phyloP scores from a whole-genome alignment of 176 grass and related monocot genomes.

The Rhynchospora tenuis region DNA sequence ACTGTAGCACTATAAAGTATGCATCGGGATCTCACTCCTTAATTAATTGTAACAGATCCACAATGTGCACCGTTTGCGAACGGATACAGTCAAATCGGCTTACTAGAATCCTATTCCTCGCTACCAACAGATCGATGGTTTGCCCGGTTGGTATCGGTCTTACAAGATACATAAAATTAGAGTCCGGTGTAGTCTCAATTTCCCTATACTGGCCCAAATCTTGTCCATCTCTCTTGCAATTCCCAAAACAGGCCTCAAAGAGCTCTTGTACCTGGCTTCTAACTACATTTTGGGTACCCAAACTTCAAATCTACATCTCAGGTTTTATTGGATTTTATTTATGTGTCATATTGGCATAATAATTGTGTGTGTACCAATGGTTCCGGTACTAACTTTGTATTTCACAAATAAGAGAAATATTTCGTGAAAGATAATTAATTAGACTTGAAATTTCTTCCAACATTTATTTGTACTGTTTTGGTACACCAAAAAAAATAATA shows the following conservation, averaged over 20 bases:
- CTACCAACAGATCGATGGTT: too few relatives aligned
- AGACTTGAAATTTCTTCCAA: not conserved
- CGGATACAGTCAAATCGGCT: too few relatives aligned
- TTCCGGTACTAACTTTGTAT: not conserved
- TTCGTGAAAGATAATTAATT: not conserved
- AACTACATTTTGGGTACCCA: not conserved
- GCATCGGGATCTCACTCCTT: too few relatives aligned
- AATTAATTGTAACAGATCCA: too few relatives aligned
- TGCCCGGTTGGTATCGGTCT: too few relatives aligned
- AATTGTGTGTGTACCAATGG: not conserved
- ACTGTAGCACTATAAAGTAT: too few relatives aligned
- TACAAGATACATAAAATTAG: too few relatives aligned
- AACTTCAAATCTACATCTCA: not conserved
- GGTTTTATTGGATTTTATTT: not conserved
- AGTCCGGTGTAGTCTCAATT: too few relatives aligned
- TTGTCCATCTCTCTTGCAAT: too few relatives aligned
- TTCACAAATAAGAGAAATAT: not conserved
- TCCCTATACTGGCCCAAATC: too few relatives aligned
- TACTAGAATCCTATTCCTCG: too few relatives aligned
- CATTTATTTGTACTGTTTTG: slow-evolving; percentile 15
- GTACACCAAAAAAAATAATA: not conserved
- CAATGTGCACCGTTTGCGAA: too few relatives aligned
- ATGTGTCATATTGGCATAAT: not conserved
- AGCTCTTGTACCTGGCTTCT: not conserved
- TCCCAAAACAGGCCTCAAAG: not conserved